Evolutionary conservation across 371 early-diverging fungal genomes (phyloP).

Genomic region (Capniomyces stellatus): DNA sequence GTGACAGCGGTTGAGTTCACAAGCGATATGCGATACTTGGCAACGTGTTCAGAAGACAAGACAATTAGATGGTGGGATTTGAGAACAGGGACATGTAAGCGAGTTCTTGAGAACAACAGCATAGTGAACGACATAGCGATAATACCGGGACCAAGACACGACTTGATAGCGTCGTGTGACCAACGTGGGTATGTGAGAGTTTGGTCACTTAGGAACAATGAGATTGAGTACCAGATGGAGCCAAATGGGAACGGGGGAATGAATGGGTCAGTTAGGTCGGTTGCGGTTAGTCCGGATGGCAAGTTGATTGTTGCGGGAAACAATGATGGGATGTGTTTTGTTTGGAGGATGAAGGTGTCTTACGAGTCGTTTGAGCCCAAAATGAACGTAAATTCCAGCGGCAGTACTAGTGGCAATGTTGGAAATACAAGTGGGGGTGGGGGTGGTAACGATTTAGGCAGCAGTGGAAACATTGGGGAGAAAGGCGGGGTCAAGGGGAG

Average conservation of each 20-base stretch:
- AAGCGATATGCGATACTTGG: conserved; percentile 81
- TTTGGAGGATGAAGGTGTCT: conserved; percentile 16
- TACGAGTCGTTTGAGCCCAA: conserved; percentile 5
- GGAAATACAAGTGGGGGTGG: conserved; percentile 3
- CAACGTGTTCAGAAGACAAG: conserved; percentile 83
- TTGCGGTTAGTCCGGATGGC: conserved; percentile 79
- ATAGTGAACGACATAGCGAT: conserved; percentile 88
- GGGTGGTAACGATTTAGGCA: not conserved
- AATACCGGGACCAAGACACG: conserved; percentile 72
- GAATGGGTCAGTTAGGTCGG: conserved; percentile 71
- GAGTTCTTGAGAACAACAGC: conserved; percentile 56
- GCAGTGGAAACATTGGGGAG: not conserved
- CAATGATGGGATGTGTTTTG: conserved; percentile 45
- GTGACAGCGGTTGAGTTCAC: conserved; percentile 87
- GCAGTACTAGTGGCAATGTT: conserved; percentile 7
- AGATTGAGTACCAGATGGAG: conserved; percentile 18
- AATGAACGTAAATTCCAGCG: not conserved
- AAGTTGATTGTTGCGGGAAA: conserved; percentile 77
- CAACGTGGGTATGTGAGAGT: conserved; percentile 80
- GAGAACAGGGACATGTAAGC: conserved; percentile 18
- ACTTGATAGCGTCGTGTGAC: conserved; percentile 84
- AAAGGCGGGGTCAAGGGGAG: not conserved
- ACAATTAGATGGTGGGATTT: conserved; percentile 51
- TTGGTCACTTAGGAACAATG: conserved; percentile 81
- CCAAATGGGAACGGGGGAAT: conserved; percentile 35